Percentiles rank a stretch among this genome's conserved stretches.
Conservation (phyloP, 1,139 yeast species). For the Debaryomyces singareniensis region DNA sequence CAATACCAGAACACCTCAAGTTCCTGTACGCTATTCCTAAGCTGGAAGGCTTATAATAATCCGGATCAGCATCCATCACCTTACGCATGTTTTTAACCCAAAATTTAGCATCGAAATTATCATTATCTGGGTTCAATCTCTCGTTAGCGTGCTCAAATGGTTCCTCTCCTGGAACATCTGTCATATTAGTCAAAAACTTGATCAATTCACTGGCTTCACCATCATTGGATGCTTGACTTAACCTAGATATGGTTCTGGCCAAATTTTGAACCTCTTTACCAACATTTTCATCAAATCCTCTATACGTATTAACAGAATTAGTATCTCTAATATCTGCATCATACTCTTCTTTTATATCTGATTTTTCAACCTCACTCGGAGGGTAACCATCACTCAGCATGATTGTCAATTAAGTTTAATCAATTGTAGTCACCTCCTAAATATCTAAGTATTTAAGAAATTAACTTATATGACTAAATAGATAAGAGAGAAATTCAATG, state of each 20-base stretch:
- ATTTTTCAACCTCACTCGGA: too few species aligned
- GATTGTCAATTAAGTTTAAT: too few species aligned
- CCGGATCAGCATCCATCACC: slow-evolving; percentile 47
- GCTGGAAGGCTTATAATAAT: slow-evolving; percentile 54
- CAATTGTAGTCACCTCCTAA: too few species aligned
- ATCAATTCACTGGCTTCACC: slow-evolving; percentile 43
- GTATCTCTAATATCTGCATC: background rate
- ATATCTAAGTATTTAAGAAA: too few species aligned
- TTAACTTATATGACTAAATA: too few species aligned
- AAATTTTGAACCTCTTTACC: slow-evolving; percentile 9
- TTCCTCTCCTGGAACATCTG: slow-evolving; percentile 45
- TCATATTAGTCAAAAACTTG: slow-evolving; percentile 41
- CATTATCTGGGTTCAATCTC: slow-evolving; percentile 31
- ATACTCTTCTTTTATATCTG: background rate
- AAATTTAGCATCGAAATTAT: slow-evolving; percentile 56
- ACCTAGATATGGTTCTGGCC: slow-evolving; percentile 26
- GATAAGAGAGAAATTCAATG: too few species aligned
- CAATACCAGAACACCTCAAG: slow-evolving; percentile 67
- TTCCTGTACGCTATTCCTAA: slow-evolving; percentile 67
- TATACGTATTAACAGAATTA: background rate
- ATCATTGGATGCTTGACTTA: slow-evolving; percentile 8
- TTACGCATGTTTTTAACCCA: slow-evolving; percentile 72
- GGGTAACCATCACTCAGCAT: too few species aligned
- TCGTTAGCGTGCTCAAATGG: slow-evolving; percentile 23
- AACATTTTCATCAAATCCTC: slow-evolving; percentile 1